Evolutionary conservation across 2,329 filamentous ascomycete species (phyloP), one percentile per base, ranked within the genome.

Genomic region (Trichoderma gracile): DNA sequence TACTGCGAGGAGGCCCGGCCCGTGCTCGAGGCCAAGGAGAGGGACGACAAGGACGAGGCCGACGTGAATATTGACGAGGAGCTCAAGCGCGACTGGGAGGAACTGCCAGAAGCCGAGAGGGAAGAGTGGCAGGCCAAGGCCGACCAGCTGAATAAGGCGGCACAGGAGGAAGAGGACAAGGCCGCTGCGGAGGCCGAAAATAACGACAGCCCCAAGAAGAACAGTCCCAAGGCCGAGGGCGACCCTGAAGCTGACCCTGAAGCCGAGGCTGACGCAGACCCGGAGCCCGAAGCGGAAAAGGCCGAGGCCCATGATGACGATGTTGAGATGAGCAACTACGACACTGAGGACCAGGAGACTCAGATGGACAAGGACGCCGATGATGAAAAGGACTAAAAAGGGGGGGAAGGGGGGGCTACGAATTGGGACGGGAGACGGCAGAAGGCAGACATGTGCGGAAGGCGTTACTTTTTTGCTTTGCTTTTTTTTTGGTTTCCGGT

Each of bases 51-150:
- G 71, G 78, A 79, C 17, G 69, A 71, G 19, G 68, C 65, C 21
- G 68, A 74, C 14, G 50, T 77, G 63, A 78, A 78, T 63, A 72
- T 84, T 14, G 83, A 86, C n/a, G 82, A 84, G 58, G 83, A 85
- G 75, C 78, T 87, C 9, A 75, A 78, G n/a, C 79, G 79, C 14
- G 76, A 77, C 47, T 87, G 85, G 84, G 82, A 84, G 65, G 80
- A 82, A 21, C 76, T 87, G 15, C 73, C 81, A 4, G 78, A 82
- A 50, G 75, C 73, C 23, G 78, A 82, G 56, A 82, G 80, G 71
- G 81, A 84, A 27, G 79, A 80, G 58, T 86, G 80, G 62, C 77
- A 82, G 66, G 65, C 70, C 65, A 78, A 75, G 63, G 68, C 69
- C 27, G 73, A 76, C 19, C 66, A 71, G 23, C 33, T 71, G 38